Percentiles rank a stretch among this genome's conserved stretches.
Conservation (phyloP, 495 filamentous ascomycete species). For the Xylaria intraflava region DNA sequence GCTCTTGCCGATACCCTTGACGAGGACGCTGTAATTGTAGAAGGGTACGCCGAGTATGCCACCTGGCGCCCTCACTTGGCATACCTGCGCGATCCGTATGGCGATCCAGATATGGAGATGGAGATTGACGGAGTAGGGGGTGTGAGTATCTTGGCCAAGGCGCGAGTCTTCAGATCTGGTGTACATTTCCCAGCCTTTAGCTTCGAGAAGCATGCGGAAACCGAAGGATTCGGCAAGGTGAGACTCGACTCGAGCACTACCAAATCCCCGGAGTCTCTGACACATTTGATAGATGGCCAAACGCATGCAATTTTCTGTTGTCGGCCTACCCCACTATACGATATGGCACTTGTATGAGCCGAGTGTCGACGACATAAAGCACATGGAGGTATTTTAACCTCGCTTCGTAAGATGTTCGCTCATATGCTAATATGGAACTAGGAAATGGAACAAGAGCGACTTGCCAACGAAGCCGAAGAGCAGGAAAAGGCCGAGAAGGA, state of each 20-base stretch:
- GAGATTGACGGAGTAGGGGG: constrained; percentile 97
- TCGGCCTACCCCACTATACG: constrained; percentile 94
- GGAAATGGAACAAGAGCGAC: constrained; percentile 81
- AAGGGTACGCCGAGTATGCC: constrained; percentile 98
- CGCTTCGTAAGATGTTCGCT: background rate
- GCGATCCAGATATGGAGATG: constrained; percentile 99
- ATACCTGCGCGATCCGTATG: constrained; percentile 94
- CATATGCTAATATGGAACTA: constrained; percentile 27
- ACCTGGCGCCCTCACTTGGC: constrained; percentile 98
- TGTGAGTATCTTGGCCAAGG: constrained; percentile 95
- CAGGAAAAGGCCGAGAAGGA: constrained; percentile 57
- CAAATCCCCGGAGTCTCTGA: constrained; percentile 25
- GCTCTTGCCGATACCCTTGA: constrained; percentile 91
- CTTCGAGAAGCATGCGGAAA: constrained; percentile 98
- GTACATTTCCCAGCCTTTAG: constrained; percentile 98
- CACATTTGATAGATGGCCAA: constrained; percentile 74
- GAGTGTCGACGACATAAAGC: constrained; percentile 89
- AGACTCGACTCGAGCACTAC: constrained; percentile 2
- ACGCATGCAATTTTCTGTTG: constrained; percentile 91
- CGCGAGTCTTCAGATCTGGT: constrained; percentile 85
- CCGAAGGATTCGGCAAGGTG: constrained; percentile 98
- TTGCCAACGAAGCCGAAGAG: constrained; percentile 66
- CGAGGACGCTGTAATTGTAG: constrained; percentile 98
- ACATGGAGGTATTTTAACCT: constrained; percentile 67
- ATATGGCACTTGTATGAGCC: constrained; percentile 99